Evolutionary conservation across 2,329 filamentous ascomycete genomes (phyloP), one percentile per base, ranked within the genome.

Genomic region (Penicillium hesseltinei): DNA sequence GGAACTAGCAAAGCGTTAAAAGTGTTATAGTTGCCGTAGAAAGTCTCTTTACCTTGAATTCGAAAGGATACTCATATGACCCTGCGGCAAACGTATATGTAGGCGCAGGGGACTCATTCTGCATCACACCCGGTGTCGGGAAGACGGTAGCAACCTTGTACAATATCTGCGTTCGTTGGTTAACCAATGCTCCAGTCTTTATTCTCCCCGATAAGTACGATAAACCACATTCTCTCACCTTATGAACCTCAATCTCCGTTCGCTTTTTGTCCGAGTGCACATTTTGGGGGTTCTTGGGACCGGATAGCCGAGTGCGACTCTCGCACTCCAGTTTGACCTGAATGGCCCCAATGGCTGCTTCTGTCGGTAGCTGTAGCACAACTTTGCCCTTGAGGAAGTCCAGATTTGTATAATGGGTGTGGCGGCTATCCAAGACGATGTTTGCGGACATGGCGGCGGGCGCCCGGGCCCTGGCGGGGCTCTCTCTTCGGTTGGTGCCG

Each of bases 301-400:
- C 75, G 2, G 73, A 71, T 17, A 81, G 71, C 40, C 78, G 70
- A 25, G 78, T 78, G 36, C 73, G 74, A 64, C 78, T 80, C 62
- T 81, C 79, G 23, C 77, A 78, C 60, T 81, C 78, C 29, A 81
- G 65, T 64, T 81, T 81, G 47, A 81, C 79, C 42, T 75, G 75
- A 38, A 81, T 77, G 5, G 72, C 73, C 40, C 75, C 73, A 50
- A 81, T 75, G 8, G 78, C 67, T 13, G 79, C 72, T 64, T 79
- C 76, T 1, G 70, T 71, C 1, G 68, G 65, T 8, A 81, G 69
- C 48, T 71, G 66, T 42, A 81, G 66, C n/a, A 78, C 64, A 21
- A 80, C 77, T 43, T 69, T 77, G 31, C 79, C 79, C 2, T 74
- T 73, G 27, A 81, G 70, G 51, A 73, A 74, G 62, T 81, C 79